Base-by-base conservation (phyloP, 2,329 filamentous ascomycete genomes). In the Fusarium coffeatum region DNA sequence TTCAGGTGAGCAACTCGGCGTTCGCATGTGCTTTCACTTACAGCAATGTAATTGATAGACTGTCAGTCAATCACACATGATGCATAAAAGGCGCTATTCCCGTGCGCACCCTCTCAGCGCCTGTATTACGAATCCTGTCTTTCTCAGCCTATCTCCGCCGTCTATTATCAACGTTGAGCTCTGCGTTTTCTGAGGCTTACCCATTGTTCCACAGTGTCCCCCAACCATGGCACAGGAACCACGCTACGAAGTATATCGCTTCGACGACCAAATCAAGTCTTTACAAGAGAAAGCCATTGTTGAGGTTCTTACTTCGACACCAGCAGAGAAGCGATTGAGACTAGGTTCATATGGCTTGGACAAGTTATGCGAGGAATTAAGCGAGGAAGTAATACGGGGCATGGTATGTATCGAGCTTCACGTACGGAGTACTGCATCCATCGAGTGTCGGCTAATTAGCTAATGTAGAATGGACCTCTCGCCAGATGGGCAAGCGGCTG, bases 251-350 rank as follows among this genome's bases (percentile, higher is more conserved):
- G 41, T 65, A 23, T 65, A 53, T n/a, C 27, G 42, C 50, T 72
- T 61, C 16, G 42, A 57, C 18, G 50, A 68, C 3, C 20, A 50
- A 40, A 61, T 64, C 41, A 67, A 59, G 48, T 16, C 28, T 7
- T 51, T 72, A 4, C 69, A 62, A 32, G 32, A 53, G 15, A 62
- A 65, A 25, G 69, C 69, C 5, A 62, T 61, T 18, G 55, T 58
- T 12, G 69, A 72, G 45, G 55, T 72, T 9, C 64, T 72, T 18
- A 59, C 54, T 28, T 43, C 59, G 15, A 50, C 62, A 16, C 69
- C 69, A 20, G 22, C 32, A 6, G 58, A 68, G 56, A 67, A 68
- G 63, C 55, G 55, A 46, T 28, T 27, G 34, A 51, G 25, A 25
- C 22, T 70, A 3, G 47, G 45, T 15, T 58, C 66, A 12, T 69